A percentile compares a stretch with the other conserved stretches of the same genome.
These are phyloP conservation scores for Eimeria falciformis DNA, from an alignment of 169 alveolate species.

Conservation along the genomic window DNA sequence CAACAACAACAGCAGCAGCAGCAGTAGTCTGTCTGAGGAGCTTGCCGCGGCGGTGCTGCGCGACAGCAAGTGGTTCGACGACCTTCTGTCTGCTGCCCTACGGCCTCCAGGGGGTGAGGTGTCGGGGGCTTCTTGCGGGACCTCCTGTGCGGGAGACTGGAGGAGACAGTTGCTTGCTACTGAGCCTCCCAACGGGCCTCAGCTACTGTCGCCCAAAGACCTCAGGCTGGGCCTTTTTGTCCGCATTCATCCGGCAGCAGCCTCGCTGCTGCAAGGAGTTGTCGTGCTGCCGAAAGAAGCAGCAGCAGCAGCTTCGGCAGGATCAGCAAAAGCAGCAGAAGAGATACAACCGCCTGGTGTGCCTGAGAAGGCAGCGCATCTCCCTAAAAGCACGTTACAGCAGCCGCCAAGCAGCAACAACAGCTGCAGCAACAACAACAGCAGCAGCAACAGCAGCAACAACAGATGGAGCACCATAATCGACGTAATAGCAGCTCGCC, in stretches of 20 bases:
- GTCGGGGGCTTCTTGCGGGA: slow-evolving; percentile 8
- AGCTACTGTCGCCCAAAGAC: slow-evolving; percentile 55
- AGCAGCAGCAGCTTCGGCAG: slow-evolving; percentile 23
- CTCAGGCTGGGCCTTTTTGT: slow-evolving; percentile 62
- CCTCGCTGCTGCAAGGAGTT: slow-evolving; percentile 22
- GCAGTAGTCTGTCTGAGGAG: slow-evolving; percentile 59
- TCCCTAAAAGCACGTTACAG: neutral
- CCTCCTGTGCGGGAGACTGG: slow-evolving; percentile 48
- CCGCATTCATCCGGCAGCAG: slow-evolving; percentile 73
- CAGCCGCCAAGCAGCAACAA: neutral
- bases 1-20: slow-evolving; percentile 46
- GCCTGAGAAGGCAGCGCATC: neutral
- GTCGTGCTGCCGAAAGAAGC: slow-evolving; percentile 38
- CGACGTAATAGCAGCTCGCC: slow-evolving; percentile 2
- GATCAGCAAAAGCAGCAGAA: neutral
- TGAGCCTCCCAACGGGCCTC: slow-evolving; percentile 17
- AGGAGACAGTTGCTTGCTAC: slow-evolving; percentile 7
- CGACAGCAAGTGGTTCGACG: slow-evolving; percentile 66
- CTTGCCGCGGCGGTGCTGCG: slow-evolving; percentile 65
- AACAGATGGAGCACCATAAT: slow-evolving; percentile 22
- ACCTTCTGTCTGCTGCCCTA: slow-evolving; percentile 52
- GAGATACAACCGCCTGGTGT: neutral
- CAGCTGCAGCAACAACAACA: neutral
- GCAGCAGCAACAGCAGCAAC: neutral
- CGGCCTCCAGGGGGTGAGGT: slow-evolving; percentile 42